Percentiles rank a stretch among this genome's conserved stretches.
Conservation (phyloP, 257 asterid species). For the Petunia secreta region DNA sequence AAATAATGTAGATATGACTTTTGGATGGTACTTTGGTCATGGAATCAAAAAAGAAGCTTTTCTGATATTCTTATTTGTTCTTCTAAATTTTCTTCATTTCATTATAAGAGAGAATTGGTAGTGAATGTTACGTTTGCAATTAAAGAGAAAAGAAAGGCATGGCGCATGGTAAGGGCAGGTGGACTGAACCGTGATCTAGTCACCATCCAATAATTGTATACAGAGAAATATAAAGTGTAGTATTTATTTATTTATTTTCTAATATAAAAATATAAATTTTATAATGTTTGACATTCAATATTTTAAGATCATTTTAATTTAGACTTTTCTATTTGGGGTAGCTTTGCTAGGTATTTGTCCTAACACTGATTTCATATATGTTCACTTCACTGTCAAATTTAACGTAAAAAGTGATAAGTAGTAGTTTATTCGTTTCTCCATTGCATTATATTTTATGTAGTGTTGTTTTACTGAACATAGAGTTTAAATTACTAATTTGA, state of each 20-base stretch:
- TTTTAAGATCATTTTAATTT: background rate
- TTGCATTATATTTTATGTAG: no score
- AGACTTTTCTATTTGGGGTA: background rate
- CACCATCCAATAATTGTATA: background rate
- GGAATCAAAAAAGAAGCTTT: background rate
- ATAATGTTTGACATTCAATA: constrained; percentile 14
- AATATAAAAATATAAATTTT: background rate
- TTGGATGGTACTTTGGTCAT: constrained; percentile 18
- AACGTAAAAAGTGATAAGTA: no score
- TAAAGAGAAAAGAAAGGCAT: background rate
- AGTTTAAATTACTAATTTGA: no score
- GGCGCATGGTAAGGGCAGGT: background rate
- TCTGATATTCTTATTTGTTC: background rate
- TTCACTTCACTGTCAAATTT: background rate
- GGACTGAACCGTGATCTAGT: background rate
- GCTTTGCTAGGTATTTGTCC: background rate
- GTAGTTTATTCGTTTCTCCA: no score
- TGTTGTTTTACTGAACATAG: no score
- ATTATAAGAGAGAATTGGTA: background rate
- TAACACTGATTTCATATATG: background rate
- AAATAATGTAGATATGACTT: background rate
- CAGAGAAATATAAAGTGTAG: background rate
- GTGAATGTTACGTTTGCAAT: constrained; percentile 2
- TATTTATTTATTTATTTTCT: background rate
- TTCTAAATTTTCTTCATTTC: background rate